A percentile compares a stretch with the other conserved stretches of the same genome.
Conservation (phyloP, 192 early-diverging fungal genomes). For the Backusella mclennaniae region DNA sequence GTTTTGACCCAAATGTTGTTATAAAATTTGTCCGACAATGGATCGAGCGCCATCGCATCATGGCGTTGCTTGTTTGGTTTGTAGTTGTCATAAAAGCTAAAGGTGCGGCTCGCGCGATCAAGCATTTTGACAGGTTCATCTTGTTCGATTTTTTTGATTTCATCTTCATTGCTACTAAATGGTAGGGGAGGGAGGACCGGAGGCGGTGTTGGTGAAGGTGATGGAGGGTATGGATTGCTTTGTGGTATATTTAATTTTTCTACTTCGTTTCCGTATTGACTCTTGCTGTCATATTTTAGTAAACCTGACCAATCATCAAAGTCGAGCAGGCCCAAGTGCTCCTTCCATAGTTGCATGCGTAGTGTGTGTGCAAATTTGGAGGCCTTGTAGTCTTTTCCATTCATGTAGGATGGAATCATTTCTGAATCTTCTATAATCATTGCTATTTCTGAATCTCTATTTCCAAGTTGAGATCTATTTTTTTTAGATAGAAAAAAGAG, state of each 20-base stretch:
- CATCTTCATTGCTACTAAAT: constrained; percentile 12
- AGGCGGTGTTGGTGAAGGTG: not conserved
- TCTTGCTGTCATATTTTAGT: not conserved
- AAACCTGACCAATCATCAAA: constrained; percentile 39
- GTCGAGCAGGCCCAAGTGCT: constrained; percentile 74
- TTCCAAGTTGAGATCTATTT: constrained; percentile 74
- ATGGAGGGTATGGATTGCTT: not conserved
- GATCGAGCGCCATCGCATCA: constrained; percentile 58
- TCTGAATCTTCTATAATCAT: constrained; percentile 78
- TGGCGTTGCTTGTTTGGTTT: constrained; percentile 12
- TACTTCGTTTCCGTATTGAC: not conserved
- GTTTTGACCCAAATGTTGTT: constrained; percentile 53
- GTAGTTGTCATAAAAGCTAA: constrained; percentile 20
- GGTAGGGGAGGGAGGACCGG: not conserved
- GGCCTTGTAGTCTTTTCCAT: constrained; percentile 68
- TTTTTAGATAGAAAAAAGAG: not conserved
- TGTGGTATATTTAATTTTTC: constrained; percentile 6
- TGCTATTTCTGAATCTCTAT: constrained; percentile 86
- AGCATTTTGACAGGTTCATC: constrained; percentile 43
- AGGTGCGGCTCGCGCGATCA: constrained; percentile 9
- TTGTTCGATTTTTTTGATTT: constrained; percentile 23
- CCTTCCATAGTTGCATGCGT: constrained; percentile 75
- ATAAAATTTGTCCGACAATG: constrained; percentile 64
- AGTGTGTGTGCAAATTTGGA: constrained; percentile 70
- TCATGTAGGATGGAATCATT: constrained; percentile 63